phyloP scores from a whole-genome alignment of 2,329 filamentous ascomycete species.

The Malbranchea zuffiana region DNA sequence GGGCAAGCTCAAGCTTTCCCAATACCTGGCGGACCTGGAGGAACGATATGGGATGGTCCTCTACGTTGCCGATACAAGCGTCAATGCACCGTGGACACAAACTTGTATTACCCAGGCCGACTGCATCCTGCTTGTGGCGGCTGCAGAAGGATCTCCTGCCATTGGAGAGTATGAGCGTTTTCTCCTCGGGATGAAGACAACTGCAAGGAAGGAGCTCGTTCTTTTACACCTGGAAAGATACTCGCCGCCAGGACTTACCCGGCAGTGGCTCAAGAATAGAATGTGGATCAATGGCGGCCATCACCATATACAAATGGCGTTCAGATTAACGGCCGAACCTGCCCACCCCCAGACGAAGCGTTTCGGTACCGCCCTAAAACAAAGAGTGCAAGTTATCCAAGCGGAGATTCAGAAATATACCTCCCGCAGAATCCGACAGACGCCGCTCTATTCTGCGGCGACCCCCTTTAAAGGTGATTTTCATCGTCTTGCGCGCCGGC shows the following conservation, averaged over 20 bases:
- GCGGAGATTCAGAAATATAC: conserved; percentile 98
- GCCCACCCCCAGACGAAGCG: conserved; percentile 64
- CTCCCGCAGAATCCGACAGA: conserved; percentile 78
- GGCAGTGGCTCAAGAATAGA: conserved; percentile 81
- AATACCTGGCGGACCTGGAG: conserved; percentile 92
- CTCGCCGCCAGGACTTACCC: conserved; percentile 70
- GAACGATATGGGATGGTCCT: conserved; percentile 94
- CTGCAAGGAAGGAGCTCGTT: conserved; percentile 83
- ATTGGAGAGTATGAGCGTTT: conserved; percentile 97
- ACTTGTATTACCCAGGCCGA: conserved; percentile 96
- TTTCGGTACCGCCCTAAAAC: conserved; percentile 76
- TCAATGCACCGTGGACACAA: conserved; percentile 96
- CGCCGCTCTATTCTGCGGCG: conserved; percentile 79
- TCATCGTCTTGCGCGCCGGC: conserved; percentile 74
- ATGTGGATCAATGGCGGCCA: conserved; percentile 98
- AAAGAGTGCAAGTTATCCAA: conserved; percentile 85
- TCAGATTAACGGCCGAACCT: conserved; percentile 63
- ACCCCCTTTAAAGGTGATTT: conserved; percentile 95
- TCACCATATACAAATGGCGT: conserved; percentile 94
- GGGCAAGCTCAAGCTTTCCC: conserved; percentile 89
- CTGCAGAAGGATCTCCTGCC: conserved; percentile 78
- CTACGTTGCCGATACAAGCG: conserved; percentile 92
- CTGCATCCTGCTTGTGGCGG: conserved; percentile 82
- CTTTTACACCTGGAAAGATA: conserved; percentile 82
- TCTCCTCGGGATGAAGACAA: conserved; percentile 92